phyloP scores from a whole-genome alignment of 331 rosid genomes.

The Malus hybrid region DNA sequence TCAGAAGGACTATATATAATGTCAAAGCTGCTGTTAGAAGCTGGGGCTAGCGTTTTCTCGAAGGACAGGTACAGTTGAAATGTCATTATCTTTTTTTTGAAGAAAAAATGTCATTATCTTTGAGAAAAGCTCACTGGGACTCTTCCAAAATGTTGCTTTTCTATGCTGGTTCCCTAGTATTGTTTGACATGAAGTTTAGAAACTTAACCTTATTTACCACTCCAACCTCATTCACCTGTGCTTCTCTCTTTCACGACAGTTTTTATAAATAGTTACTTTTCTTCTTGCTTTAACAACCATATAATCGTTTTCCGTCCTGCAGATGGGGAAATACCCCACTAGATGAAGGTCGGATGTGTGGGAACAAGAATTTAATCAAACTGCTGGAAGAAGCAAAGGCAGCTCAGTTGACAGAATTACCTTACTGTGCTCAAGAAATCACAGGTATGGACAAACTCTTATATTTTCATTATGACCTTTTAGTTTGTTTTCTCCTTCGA shows the following conservation, averaged over 20 bases:
- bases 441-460: constrained; percentile 36
- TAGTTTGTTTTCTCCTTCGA: background rate
- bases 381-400: constrained; percentile 70
- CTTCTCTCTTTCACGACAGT: background rate
- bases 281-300: background rate
- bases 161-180: background rate
- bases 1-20: constrained; percentile 72
- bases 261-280: background rate
- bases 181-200: background rate
- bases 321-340: constrained; percentile 99
- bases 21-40: constrained; percentile 75
- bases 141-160: background rate
- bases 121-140: background rate
- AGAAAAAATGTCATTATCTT: background rate
- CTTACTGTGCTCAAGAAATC: constrained; percentile 33
- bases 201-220: background rate
- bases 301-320: constrained; percentile 8
- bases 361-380: constrained; percentile 70
- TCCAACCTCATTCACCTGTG: background rate
- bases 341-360: constrained; percentile 75
- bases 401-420: constrained; percentile 49
- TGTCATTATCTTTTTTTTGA: background rate
- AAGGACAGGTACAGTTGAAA: constrained; percentile 66
- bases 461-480: background rate
- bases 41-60: constrained; percentile 72